Conservation (phyloP, 352 stramenopile genomes). For the Thalassiosira livingstoniorum region DNA sequence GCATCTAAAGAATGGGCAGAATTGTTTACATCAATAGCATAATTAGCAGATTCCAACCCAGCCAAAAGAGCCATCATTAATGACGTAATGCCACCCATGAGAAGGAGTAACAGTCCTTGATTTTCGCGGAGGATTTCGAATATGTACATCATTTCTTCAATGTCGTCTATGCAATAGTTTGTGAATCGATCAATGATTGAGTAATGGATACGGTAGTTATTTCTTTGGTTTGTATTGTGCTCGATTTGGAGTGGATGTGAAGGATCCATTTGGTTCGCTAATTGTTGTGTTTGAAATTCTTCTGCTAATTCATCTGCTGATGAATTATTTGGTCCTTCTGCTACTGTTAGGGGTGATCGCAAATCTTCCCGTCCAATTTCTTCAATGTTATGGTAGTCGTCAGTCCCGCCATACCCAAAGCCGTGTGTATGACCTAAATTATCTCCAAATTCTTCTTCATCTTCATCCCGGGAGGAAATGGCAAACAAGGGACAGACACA, state of each 20-base stretch:
- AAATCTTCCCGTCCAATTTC: neutral
- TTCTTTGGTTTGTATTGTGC: slow-evolving; percentile 1
- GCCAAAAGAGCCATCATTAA: slow-evolving; percentile 46
- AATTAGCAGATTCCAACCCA: slow-evolving; percentile 33
- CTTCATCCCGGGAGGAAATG: neutral
- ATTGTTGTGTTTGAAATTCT: slow-evolving; percentile 1
- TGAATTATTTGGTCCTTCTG: slow-evolving; percentile 1
- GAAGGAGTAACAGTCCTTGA: slow-evolving; percentile 31
- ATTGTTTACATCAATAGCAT: too few species aligned
- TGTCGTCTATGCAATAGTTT: slow-evolving; percentile 24
- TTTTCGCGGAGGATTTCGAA: slow-evolving; percentile 42
- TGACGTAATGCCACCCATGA: slow-evolving; percentile 34
- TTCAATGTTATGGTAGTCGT: too few species aligned
- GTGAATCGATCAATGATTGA: slow-evolving; percentile 19
- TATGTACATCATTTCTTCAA: slow-evolving; percentile 45
- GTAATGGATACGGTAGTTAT: slow-evolving; percentile 5
- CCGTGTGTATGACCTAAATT: too few species aligned
- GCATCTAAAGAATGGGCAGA: too few species aligned
- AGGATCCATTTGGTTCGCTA: too few species aligned
- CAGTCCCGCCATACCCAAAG: too few species aligned
- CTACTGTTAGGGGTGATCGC: neutral
- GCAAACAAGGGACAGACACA: slow-evolving; percentile 29
- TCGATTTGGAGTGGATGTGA: too few species aligned
- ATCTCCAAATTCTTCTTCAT: neutral
- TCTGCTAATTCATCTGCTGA: neutral